phyloP scores from a whole-genome alignment of 176 grass and related monocot genomes.

The Guadua angustifolia region DNA sequence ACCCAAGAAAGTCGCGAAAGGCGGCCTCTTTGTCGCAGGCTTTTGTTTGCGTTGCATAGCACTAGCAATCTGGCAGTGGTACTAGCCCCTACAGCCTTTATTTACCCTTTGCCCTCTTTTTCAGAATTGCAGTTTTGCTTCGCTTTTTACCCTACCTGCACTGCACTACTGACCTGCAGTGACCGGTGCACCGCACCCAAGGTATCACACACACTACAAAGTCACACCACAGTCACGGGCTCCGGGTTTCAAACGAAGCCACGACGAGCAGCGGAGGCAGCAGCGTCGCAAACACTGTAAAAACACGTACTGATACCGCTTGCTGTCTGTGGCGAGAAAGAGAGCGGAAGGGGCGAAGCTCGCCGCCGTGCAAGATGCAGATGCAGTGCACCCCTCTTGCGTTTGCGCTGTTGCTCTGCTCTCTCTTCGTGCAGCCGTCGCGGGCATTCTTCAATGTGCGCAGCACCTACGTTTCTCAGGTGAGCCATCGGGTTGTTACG shows the following conservation, averaged over 20 bases:
- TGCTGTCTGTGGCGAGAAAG: not conserved
- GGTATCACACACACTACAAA: not conserved
- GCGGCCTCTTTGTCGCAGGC: slow-evolving; percentile 38
- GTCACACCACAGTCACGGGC: not conserved
- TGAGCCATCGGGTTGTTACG: not conserved
- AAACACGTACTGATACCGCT: not conserved
- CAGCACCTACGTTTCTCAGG: slow-evolving; percentile 14
- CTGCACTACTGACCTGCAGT: not conserved
- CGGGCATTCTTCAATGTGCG: slow-evolving; percentile 36
- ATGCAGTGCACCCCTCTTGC: not conserved
- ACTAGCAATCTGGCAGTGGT: not conserved
- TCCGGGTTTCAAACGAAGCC: not conserved
- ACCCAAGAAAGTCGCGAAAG: slow-evolving; percentile 44
- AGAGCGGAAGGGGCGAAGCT: not conserved
- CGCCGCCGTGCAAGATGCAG: not conserved
- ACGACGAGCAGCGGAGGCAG: not conserved
- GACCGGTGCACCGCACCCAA: slow-evolving; percentile 21
- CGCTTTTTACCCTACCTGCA: not conserved
- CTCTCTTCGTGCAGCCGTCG: slow-evolving; percentile 40
- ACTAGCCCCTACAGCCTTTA: not conserved
- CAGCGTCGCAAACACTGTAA: not conserved
- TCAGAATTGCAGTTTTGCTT: not conserved
- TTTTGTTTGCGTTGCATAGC: not conserved
- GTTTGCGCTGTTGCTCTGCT: slow-evolving; percentile 42
- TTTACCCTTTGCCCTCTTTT: not conserved